Evolutionary conservation across 495 filamentous ascomycete genomes (phyloP), one percentile per base, ranked within the genome.

Genomic region (Penicillium roqueforti): DNA sequence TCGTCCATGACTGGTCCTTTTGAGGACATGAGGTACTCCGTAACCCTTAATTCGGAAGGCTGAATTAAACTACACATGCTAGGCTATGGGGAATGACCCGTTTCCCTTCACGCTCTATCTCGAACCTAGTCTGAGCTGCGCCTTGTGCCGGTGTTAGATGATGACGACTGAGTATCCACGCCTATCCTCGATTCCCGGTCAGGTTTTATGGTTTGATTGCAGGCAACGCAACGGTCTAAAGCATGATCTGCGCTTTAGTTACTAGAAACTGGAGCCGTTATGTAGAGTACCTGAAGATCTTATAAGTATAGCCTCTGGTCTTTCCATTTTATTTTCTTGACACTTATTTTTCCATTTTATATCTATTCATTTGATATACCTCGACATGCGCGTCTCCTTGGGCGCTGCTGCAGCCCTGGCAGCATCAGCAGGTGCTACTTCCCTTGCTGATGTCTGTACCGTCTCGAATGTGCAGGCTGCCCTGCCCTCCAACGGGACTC

Each of bases 401-500:
- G 57, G 60, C 47, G 57, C 66, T 26, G 49, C 58, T 34, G 60
- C 58, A 37, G 63, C 61, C 29, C 53, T 71, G 19, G 68, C 60
- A 37, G 59, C 61, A 10, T 53, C 64, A 2, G 68, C 64, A 41
- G 63, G 57, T 41, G 66, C 68, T 20, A 44, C 53, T 4, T 69
- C 68, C 2, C 61, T 71, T 13, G 25, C 64, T 32, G 62, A 69
- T 50, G 51, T 70, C 19, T 72, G 69, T 54, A 72, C 67, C 18
- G 51, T 65, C n/a, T 61, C 69, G 23, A 61, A 70, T 34, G 65
- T 72, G 26, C 54, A 57, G 47, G 55, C 63, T 23, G 56, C 60
- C 38, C 42, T 72, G 20, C 69, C 69, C 13, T 54, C 68, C 47
- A 70, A 72, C 22, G 67, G 68, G 18, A 69, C 69, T 38, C 51